Evolutionary conservation across 495 filamentous ascomycete genomes (phyloP).

Genomic region (Penicillium ucsense): DNA sequence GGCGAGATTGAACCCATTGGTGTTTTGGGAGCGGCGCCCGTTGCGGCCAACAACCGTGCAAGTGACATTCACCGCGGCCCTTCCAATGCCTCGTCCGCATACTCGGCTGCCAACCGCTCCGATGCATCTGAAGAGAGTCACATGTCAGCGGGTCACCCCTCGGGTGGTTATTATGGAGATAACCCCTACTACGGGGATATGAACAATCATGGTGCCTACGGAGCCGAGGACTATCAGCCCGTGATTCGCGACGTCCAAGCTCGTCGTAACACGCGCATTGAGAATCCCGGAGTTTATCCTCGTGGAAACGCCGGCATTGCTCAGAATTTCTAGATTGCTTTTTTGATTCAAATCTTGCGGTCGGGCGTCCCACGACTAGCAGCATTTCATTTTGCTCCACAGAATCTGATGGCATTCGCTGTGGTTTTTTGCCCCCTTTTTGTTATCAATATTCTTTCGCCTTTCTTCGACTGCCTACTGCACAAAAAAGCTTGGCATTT

Average conservation of each 20-base stretch:
- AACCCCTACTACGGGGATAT: conserved; percentile 48
- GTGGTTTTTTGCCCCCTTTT: background rate
- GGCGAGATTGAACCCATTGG: conserved; percentile 66
- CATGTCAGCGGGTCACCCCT: conserved; percentile 39
- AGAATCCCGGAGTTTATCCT: conserved; percentile 76
- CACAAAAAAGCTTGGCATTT: conserved; percentile 8
- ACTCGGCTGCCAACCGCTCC: conserved; percentile 73
- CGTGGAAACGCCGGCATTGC: conserved; percentile 89
- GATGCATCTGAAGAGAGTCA: conserved; percentile 72
- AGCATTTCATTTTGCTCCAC: too few relatives aligned
- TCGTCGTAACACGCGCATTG: conserved; percentile 84
- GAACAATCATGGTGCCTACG: conserved; percentile 47
- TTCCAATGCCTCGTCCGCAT: conserved; percentile 93
- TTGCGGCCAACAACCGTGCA: conserved; percentile 50
- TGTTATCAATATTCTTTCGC: background rate
- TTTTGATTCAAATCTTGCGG: background rate
- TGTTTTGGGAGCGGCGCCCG: conserved; percentile 62
- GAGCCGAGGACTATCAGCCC: conserved; percentile 54
- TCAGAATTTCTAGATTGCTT: conserved; percentile 73
- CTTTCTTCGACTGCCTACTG: background rate
- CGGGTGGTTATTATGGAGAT: conserved; percentile 40
- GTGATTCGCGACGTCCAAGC: conserved; percentile 92
- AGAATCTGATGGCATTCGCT: background rate
- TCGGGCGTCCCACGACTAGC: too few relatives aligned
- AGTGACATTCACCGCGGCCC: conserved; percentile 75